Conservation (phyloP, 2,329 filamentous ascomycete genomes). For the Ilyonectria destructans region DNA sequence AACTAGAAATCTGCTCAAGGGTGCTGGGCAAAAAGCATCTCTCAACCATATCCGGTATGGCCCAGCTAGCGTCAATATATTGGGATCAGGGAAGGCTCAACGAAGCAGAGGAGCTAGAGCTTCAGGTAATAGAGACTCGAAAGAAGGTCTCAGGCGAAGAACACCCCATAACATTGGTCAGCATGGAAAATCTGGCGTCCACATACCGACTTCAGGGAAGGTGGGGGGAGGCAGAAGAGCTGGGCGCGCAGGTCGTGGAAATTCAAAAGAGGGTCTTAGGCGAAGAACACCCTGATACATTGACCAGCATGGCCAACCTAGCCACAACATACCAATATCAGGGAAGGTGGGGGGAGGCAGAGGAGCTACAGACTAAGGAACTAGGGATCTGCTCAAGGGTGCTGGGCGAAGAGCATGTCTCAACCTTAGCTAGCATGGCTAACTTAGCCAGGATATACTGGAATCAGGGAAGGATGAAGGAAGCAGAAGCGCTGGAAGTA, state of each 20-base stretch:
- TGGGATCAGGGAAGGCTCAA: no score
- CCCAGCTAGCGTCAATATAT: neutral
- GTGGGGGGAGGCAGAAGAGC: neutral
- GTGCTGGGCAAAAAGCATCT: neutral
- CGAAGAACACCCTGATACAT: neutral
- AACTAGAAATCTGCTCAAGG: neutral
- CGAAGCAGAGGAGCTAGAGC: no score
- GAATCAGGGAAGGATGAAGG: neutral
- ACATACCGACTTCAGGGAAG: no score
- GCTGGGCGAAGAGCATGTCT: neutral
- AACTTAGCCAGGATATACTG: no score
- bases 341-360: no score
- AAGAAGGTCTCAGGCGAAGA: no score
- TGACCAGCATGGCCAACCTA: neutral
- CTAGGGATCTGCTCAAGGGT: neutral
- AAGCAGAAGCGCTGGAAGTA: neutral
- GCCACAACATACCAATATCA: neutral
- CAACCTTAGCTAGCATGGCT: neutral
- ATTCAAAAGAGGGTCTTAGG: neutral
- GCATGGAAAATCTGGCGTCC: no score
- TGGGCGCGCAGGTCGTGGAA: neutral
- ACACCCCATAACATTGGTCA: no score
- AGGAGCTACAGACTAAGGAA: no score
- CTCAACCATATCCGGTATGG: no score
- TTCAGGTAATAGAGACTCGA: no score